phyloP scores from a whole-genome alignment of 164 flowering plant genomes.

The Piper longum region DNA sequence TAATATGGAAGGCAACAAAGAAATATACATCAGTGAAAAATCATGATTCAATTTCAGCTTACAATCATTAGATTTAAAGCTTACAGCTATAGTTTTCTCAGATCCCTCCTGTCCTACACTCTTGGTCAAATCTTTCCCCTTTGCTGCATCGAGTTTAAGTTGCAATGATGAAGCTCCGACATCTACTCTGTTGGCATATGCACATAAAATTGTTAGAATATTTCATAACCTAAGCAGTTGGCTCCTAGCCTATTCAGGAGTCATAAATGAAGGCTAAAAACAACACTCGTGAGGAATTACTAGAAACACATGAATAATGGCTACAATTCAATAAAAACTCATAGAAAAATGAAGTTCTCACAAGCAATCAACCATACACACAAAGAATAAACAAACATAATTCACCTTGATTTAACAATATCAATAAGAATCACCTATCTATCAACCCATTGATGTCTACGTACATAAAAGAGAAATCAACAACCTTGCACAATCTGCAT shows the following conservation, averaged over 20 bases:
- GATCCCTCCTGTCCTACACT: slow-evolving; percentile 19
- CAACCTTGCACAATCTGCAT: slow-evolving; percentile 69
- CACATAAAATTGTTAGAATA: too few relatives aligned
- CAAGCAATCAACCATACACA: too few relatives aligned
- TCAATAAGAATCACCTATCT: neutral
- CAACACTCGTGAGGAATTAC: too few relatives aligned
- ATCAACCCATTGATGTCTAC: neutral
- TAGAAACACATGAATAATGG: neutral
- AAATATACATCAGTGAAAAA: neutral
- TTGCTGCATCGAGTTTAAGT: slow-evolving; percentile 42
- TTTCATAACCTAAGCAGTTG: too few relatives aligned
- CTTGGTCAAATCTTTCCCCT: slow-evolving; percentile 13
- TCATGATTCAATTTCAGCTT: slow-evolving; percentile 30
- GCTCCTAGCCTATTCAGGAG: too few relatives aligned
- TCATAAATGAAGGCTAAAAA: too few relatives aligned
- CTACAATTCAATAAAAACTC: neutral
- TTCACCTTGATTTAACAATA: too few relatives aligned
- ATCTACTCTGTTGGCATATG: slow-evolving; percentile 59
- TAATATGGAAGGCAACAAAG: too few relatives aligned
- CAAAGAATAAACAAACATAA: too few relatives aligned
- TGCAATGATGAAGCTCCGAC: slow-evolving; percentile 45
- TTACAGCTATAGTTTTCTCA: slow-evolving; percentile 13
- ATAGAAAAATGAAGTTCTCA: neutral
- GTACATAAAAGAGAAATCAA: slow-evolving; percentile 1
- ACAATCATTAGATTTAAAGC: slow-evolving; percentile 20